Base-by-base conservation (phyloP, 2,329 filamentous ascomycete species). In the Atkinsonella hypoxylon region DNA sequence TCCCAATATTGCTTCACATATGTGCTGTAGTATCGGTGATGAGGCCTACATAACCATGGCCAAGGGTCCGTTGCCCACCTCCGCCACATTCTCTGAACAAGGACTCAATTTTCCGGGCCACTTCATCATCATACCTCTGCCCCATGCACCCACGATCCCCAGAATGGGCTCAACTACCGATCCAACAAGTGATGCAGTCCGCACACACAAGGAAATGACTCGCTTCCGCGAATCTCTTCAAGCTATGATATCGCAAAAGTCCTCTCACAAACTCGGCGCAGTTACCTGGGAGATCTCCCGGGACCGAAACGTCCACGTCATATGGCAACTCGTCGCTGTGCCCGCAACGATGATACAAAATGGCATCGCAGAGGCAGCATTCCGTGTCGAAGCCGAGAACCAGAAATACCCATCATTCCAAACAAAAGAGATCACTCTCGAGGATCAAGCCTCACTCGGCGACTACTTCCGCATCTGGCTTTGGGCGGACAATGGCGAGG, bases 211-310 rank as follows among this genome's bases (percentile, higher is more conserved):
- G 10, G 93, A 98, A 67, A 96, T 98, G 90, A 78, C 76, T 15
- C 82, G 78, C 43, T 96, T 95, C 67, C 84, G 85, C 41, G 73
- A 78, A 46, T 74, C 87, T 0, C 73, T 97, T 45, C 89, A 95
- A 62, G 75, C 74, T 44, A 95, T 96, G 86, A 73, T 96, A 12
- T 69, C 72, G n/a, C 69, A 66, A 20, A 66, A 65, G 53, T 74
- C 72, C 51, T 65, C 70, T 61, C 70, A 77, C 55, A 77, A 77
- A 55, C 79, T 96, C 1, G 93, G 91, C 15, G 79, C 83, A 2
- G 85, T 97, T 1, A 93, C 89, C 0, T 98, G 89, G 82, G 93
- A 97, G 68, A 90, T 98, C 59, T 91, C 83, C 62, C 83, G 89
- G 47, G 75, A 75, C 4, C 78, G 79, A 48, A 89, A 93, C 50